Base-by-base conservation (phyloP, 331 rosid species). In the Rosa hybrid region DNA sequence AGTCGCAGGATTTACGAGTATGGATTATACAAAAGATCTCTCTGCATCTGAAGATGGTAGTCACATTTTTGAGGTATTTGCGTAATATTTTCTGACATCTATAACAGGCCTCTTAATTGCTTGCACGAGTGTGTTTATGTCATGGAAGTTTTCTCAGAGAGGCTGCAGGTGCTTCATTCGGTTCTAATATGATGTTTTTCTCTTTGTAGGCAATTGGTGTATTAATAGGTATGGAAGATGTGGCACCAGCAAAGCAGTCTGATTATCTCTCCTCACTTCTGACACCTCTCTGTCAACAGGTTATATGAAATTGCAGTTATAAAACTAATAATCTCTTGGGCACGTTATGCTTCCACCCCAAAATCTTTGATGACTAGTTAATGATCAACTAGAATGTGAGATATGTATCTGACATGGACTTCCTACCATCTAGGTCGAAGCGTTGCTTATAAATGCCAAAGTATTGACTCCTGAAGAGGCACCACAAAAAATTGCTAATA, bases 201-300 rank as follows among this genome's bases (percentile, higher is more conserved):
- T 77, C 83, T 78, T 82, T 21, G 76, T 88, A 91, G 99, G 99
- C 99, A 81, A 96, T 96, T 85, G 99, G 99, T 60, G 77, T 96
- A 74, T 86, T 96, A 84, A 88, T 96, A 79, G 99, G 99, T 73
- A 90, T 92, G 94, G 99, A 96, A 86, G 98, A 93, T 81, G 94
- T 93, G 76, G 90, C 90, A 0, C 89, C 83, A 49, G 96, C 85
- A 80, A 91, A 91, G 74, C 99, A 96, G 77, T 86, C 96, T 77
- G 97, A 89, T 79, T 96, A 96, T 83, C 93, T 96, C 27, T 91
- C 99, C 82, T 87, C 97, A 34, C 89, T 96, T 89, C 97, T 96
- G 81, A 88, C 87, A 78, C 98, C 97, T 77, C 98, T 93, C 74
- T 92, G 98, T 81, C 94, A 84, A 71, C 98, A 96, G 97, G 99